Evolutionary conservation across 1,139 yeast genomes (phyloP), one percentile per base, ranked within the genome.

Genomic region (Pichia sp.): DNA sequence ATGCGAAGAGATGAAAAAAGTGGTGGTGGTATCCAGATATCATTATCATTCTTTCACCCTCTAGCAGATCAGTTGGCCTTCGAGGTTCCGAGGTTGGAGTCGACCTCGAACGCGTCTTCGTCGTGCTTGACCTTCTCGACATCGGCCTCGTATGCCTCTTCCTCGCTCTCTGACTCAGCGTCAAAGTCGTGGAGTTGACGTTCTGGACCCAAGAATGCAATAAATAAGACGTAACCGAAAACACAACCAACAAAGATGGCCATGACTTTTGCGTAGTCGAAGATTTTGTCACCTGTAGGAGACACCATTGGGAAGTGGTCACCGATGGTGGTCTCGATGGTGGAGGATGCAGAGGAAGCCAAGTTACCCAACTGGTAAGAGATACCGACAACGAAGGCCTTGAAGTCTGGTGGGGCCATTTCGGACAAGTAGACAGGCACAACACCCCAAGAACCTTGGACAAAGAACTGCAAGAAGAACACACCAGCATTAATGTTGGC

Each of bases 391-490:
- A 85, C 83, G 59, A 86, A 82, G 3, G 91, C 75, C 66, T 87
- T 77, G 70, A 83, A 84, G 59, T 84, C 83, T 23, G 91, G 93
- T 46, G 85, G 85, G n/a, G 93, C 79, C 58, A 87, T 74, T 69
- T 87, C 95, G 2, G 87, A 75, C 49, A 87, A 73, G 67, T 86
- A 89, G 57, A 85, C 79, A 51, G 96, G 96, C 59, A 85, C 77
- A 45, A 86, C 87, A 60, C 95, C 95, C 90, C 95, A 88, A 18
- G 89, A 86, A 58, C 96, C 96, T 69, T 87, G 95, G 47, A 87
- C 93, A 60, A 82, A 82, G 63, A 83, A 81, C 68, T 88, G 96
- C 61, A 87, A 70, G 72, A 85, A 86, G 69, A 87, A 87, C 1
- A 76, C 93, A 54, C 87, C 85, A 6, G 93, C 95, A 63, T 86